phyloP scores from a whole-genome alignment of 108 stramenopile species.

The Cyclotella choctawhatcheeana region DNA sequence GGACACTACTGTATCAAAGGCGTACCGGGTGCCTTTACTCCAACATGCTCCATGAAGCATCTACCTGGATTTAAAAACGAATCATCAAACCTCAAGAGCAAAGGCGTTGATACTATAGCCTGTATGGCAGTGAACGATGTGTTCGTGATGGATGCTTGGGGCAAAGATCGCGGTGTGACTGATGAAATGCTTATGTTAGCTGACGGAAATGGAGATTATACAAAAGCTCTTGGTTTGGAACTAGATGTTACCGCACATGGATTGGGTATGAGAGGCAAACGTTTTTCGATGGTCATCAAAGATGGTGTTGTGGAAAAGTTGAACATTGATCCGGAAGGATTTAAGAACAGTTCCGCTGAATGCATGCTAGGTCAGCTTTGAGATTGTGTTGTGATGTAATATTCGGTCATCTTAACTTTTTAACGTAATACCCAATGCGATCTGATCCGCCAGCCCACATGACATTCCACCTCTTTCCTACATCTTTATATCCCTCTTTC shows the following conservation, averaged over 20 bases:
- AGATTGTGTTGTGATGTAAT: too few species aligned
- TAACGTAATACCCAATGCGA: constrained; percentile 83
- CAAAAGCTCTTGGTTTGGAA: constrained; percentile 17
- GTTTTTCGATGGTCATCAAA: constrained; percentile 20
- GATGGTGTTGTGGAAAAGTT: constrained; percentile 24
- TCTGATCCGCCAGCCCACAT: constrained; percentile 79
- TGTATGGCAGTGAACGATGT: constrained; percentile 26
- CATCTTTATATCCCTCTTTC: constrained; percentile 74
- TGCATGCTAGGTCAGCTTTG: constrained; percentile 22
- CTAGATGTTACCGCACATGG: constrained; percentile 13
- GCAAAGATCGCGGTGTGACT: constrained; percentile 14
- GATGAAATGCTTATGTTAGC: constrained; percentile 26
- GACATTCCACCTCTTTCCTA: constrained; percentile 79
- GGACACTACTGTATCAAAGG: too few species aligned
- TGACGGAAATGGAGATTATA: constrained; percentile 23
- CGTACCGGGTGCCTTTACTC: constrained; percentile 25
- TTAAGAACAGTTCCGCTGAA: constrained; percentile 10
- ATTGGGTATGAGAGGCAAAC: constrained; percentile 22
- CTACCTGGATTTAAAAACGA: constrained; percentile 21
- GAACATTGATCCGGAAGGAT: constrained; percentile 22
- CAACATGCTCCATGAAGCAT: constrained; percentile 20
- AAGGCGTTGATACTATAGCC: constrained; percentile 15
- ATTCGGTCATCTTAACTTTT: constrained; percentile 44
- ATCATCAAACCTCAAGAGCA: constrained; percentile 15
- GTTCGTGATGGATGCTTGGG: constrained; percentile 24